phyloP scores from a whole-genome alignment of 2,329 filamentous ascomycete genomes.

The Corniculantispora saksenae region DNA sequence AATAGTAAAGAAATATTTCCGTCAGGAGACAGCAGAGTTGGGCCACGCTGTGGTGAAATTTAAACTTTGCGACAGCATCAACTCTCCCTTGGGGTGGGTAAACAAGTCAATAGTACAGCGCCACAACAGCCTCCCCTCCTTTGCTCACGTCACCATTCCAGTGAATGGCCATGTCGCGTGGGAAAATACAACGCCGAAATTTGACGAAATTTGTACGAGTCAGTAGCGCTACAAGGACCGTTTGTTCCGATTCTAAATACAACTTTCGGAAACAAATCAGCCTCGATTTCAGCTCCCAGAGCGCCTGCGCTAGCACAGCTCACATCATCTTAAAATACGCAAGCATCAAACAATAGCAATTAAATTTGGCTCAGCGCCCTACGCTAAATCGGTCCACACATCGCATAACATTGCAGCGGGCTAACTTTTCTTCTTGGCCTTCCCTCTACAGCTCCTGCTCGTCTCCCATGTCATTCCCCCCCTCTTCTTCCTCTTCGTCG shows the following conservation, averaged over 20 bases:
- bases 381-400: not conserved
- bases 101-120: constrained; percentile 14
- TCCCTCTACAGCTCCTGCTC: constrained; percentile 7
- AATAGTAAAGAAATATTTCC: not conserved
- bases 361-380: not conserved
- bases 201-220: constrained; percentile 1
- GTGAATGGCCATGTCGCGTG: not conserved
- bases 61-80: constrained; percentile 1
- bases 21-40: not conserved
- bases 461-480: constrained; percentile 22
- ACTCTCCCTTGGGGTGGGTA: constrained; percentile 17
- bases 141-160: not conserved
- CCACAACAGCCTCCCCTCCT: constrained; percentile 8
- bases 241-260: not conserved
- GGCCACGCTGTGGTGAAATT: not conserved
- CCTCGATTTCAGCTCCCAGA: not conserved
- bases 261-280: not conserved
- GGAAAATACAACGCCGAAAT: not conserved
- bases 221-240: not conserved
- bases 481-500: constrained; percentile 50
- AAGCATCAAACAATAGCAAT: not conserved
- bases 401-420: not conserved
- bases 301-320: not conserved
- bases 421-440: not conserved
- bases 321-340: not conserved